Base-by-base conservation (phyloP, 2,329 filamentous ascomycete species). In the Pyrenophora graminea region DNA sequence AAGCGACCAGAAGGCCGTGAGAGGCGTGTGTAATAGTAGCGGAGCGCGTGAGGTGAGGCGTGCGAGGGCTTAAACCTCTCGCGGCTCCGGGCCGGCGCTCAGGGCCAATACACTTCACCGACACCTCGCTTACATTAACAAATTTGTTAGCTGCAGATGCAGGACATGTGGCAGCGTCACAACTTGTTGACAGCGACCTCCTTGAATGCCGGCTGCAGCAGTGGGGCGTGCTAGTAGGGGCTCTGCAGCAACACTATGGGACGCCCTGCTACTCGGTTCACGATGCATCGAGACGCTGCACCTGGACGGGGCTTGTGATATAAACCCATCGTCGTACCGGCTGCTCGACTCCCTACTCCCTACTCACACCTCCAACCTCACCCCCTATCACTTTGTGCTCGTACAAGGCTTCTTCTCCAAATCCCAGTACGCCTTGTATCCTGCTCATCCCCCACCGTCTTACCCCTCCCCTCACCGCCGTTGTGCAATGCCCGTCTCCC, bases 401-500 rank as follows among this genome's bases (percentile, higher is more conserved):
- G 49, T 21, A 50, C 46, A 52, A 42, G 47, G n/a, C 36, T 55
- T 37, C 45, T 48, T 30, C 45, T 55, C 39, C 23, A 15, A 15
- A 15, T 15, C 43, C 21, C 43, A 9, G 17, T 33, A 25, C 36
- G 19, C 33, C 23, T 45, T 48, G 40, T 56, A 47, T 52, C 43
- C 37, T 25, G 51, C 48, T 25, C 60, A 53, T 53, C 53, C 41
- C 62, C 61, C 27, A 53, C 63, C 58, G 25, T 25, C 41, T 23
- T 17, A 41, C 27, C 53, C 48, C 25, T 37, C 45, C 38, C 10
- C 56, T 64, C 53, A 57, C 56, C 56, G 52, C 53, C 42, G 53
- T 43, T 50, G 44, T 39, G 54, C 59, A 52, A 87, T 87, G 84
- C 83, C 84, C 50, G 74, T 85, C 61, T 83, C 83, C 37, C 83